Evolutionary conservation across 306 rosid species (phyloP).

Genomic region (Castanea mollissima): DNA sequence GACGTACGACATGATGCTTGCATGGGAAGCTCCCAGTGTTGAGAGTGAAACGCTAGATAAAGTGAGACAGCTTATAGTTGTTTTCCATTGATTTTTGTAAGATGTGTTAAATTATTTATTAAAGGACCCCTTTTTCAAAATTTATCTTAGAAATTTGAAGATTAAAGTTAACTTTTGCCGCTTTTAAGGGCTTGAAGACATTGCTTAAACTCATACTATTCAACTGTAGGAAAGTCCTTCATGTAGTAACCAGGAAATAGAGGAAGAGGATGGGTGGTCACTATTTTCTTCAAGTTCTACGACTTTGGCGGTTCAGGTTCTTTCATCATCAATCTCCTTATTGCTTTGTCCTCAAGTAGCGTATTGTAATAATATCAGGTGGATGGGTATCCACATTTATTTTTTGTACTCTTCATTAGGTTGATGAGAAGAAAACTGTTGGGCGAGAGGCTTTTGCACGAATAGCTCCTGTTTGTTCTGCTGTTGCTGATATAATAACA

Average conservation of each 20-base stretch:
- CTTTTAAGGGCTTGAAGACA: constrained; percentile 10
- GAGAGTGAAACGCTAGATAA: constrained; percentile 34
- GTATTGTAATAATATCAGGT: background rate
- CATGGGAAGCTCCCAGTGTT: constrained; percentile 82
- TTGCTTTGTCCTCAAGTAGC: constrained; percentile 14
- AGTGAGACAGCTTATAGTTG: constrained; percentile 39
- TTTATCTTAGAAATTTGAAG: background rate
- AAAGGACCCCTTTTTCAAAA: background rate
- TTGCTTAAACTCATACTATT: constrained; percentile 20
- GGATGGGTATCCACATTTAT: constrained; percentile 13
- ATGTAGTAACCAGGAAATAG: constrained; percentile 36
- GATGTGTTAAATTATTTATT: background rate
- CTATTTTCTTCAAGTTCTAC: constrained; percentile 81
- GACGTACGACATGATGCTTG: constrained; percentile 90
- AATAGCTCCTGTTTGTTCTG: constrained; percentile 75
- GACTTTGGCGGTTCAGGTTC: constrained; percentile 82
- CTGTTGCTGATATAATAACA: constrained; percentile 76
- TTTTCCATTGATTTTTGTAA: constrained; percentile 21
- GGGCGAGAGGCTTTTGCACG: constrained; percentile 87
- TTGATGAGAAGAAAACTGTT: constrained; percentile 77
- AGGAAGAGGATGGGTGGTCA: constrained; percentile 69
- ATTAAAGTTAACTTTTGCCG: background rate
- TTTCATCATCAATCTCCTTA: background rate
- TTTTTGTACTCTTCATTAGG: constrained; percentile 32
- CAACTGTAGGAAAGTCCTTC: constrained; percentile 53